phyloP scores from a whole-genome alignment of 2,329 filamentous ascomycete genomes.

The Celoporthe dispersa region DNA sequence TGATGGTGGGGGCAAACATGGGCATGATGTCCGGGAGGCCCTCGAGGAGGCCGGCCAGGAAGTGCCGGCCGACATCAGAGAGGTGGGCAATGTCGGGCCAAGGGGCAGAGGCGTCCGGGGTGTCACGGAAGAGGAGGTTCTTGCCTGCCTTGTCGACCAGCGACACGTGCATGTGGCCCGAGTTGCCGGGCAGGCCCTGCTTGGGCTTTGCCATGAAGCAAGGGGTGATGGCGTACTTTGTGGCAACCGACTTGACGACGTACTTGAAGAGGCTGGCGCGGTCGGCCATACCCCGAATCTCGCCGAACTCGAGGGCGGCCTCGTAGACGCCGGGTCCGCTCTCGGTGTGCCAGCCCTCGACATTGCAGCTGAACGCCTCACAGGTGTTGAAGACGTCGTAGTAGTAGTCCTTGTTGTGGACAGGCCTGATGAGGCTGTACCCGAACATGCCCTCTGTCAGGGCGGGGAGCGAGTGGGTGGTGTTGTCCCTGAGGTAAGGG shows the following conservation, averaged over 20 bases:
- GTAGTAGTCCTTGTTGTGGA: slow-evolving; percentile 92
- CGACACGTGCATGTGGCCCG: slow-evolving; percentile 93
- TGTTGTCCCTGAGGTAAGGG: slow-evolving; percentile 73
- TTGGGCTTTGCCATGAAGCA: slow-evolving; percentile 99
- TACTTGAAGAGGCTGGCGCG: slow-evolving; percentile 93
- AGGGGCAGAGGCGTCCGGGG: slow-evolving; percentile 70
- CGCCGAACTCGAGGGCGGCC: slow-evolving; percentile 88
- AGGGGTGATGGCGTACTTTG: slow-evolving; percentile 87
- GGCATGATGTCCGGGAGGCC: slow-evolving; percentile 97
- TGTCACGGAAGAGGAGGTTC: slow-evolving; percentile 80
- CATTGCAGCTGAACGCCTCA: slow-evolving; percentile 74
- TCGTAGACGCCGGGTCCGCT: slow-evolving; percentile 94
- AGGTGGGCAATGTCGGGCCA: slow-evolving; percentile 79
- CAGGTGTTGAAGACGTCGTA: slow-evolving; percentile 86
- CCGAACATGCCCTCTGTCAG: slow-evolving; percentile 96
- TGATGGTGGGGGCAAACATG: slow-evolving; percentile 88
- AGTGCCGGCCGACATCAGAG: slow-evolving; percentile 88
- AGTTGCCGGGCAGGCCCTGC: slow-evolving; percentile 89
- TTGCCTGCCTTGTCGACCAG: slow-evolving; percentile 78
- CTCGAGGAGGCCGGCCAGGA: slow-evolving; percentile 86
- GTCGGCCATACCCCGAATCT: slow-evolving; percentile 89
- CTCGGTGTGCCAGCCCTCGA: slow-evolving; percentile 96
- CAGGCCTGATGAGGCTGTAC: slow-evolving; percentile 84
- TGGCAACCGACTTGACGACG: slow-evolving; percentile 85
- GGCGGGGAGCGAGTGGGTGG: slow-evolving; percentile 72